Conservation (phyloP, 2,329 filamentous ascomycete species). For the Fusarium secorum region DNA sequence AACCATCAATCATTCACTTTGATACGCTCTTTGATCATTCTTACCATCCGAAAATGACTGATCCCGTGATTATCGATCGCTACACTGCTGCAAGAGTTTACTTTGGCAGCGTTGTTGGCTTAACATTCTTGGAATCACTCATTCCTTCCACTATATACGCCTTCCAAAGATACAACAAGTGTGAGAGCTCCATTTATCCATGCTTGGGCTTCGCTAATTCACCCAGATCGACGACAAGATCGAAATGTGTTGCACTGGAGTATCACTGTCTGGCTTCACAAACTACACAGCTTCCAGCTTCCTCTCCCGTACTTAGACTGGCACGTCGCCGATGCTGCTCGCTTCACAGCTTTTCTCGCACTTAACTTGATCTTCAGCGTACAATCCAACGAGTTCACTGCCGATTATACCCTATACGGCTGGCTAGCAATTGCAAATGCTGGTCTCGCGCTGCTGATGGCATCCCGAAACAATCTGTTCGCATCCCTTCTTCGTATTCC, state of each 20-base stretch:
- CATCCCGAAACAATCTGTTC: neutral
- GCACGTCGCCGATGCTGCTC: neutral
- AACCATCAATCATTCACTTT: accelerated
- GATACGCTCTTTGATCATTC: accelerated
- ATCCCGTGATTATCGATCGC: neutral
- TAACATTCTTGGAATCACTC: neutral
- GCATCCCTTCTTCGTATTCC: neutral
- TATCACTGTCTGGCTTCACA: neutral
- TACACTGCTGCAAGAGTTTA: neutral
- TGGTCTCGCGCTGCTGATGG: neutral
- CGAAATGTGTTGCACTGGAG: neutral
- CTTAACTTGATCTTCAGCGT: neutral
- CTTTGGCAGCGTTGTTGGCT: neutral
- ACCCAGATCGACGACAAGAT: neutral
- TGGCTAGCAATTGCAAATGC: neutral
- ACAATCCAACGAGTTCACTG: neutral
- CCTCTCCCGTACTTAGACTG: neutral
- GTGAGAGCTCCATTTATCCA: accelerated
- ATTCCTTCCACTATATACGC: neutral
- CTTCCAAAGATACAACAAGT: neutral
- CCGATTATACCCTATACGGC: neutral
- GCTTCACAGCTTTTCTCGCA: neutral
- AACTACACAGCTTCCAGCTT: neutral
- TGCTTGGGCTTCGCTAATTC: neutral
- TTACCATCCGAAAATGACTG: neutral